Evolutionary conservation across 2,329 filamentous ascomycete species (phyloP), one percentile per base, ranked within the genome.

Genomic region (Boeremia lycopersici): DNA sequence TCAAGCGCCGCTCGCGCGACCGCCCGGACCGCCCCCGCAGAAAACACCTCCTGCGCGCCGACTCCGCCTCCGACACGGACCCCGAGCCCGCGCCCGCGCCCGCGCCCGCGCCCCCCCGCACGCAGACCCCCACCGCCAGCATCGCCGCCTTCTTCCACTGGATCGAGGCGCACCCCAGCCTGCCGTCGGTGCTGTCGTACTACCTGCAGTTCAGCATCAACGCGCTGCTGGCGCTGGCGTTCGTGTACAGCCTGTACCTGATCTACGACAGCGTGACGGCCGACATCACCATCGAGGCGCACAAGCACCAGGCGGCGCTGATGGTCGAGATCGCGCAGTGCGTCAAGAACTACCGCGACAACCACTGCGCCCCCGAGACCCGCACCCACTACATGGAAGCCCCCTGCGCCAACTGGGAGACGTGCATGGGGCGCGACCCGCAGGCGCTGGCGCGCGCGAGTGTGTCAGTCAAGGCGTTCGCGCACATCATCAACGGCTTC

Each of bases 401-500:
- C 0, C 78, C 89, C 4, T 99, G 95, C 73, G 84, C 86, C 30
- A 84, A 88, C 58, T 98, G 93, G 93, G 86, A 89, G 60, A 80
- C 85, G 29, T 98, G 95, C 76, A 96, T 96, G 91, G 86, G 88
- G 61, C 86, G 88, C 61, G 90, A 97, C 68, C 88, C 92, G 0
- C 82, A 87, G 39, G 86, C 86, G 51, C 86, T 96, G 51, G 92
- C 90, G 62, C 83, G 88, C 33, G 89, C 93, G 36, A 89, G 88
- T 67, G 86, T 96, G 34, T 91, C 89, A 15, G 93, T 91, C 5
- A 89, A 90, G 69, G 95, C 93, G 25, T 89, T 97, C 70, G 93
- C 93, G 0, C 86, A 91, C 69, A 96, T 99, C 35, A 88, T 98
- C 75, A 97, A 98, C 72, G 89, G 89, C 67, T 97, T 98, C 73